These are phyloP conservation scores for Fusarium sp. DNA, from an alignment of 2,329 filamentous ascomycete genomes.

Conservation along the genomic window DNA sequence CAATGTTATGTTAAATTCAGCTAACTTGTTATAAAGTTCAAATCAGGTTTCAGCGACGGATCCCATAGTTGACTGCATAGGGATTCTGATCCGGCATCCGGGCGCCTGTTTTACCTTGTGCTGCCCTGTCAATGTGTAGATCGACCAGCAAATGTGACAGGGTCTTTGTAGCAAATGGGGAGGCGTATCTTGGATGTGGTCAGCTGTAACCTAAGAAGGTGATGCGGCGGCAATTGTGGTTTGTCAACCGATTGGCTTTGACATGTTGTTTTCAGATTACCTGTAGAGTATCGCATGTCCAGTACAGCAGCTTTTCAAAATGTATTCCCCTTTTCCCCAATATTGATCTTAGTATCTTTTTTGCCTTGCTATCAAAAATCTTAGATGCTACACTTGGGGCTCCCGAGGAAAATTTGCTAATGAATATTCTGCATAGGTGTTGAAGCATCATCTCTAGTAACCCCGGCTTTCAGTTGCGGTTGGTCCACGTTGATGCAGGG, in stretches of 20 bases:
- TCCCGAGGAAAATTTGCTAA: not conserved
- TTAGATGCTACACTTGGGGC: not conserved
- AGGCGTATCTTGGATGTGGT: constrained; percentile 23
- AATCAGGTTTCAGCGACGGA: not conserved
- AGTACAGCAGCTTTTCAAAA: constrained; percentile 4
- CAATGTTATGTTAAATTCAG: not conserved
- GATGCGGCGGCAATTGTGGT: constrained; percentile 24
- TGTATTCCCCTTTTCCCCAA: not conserved
- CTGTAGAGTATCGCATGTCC: not conserved
- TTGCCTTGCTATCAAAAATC: not conserved
- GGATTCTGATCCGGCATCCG: constrained; percentile 10
- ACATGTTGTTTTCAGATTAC: constrained; percentile 1
- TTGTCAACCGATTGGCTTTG: constrained; percentile 17
- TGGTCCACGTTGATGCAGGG: constrained; percentile 41
- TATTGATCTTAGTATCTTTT: not conserved
- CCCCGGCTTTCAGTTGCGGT: constrained; percentile 26
- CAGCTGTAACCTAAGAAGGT: constrained; percentile 20
- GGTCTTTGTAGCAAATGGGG: constrained; percentile 29
- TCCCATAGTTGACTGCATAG: not conserved
- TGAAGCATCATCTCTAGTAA: constrained; percentile 28
- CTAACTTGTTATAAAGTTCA: not conserved
- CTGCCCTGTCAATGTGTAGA: constrained; percentile 21
- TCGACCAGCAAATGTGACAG: constrained; percentile 20
- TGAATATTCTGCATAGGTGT: constrained; percentile 3
- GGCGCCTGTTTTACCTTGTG: constrained; percentile 21